Base-by-base conservation (phyloP, 768 basidiomycete genomes). In the Cubamyces sp. region DNA sequence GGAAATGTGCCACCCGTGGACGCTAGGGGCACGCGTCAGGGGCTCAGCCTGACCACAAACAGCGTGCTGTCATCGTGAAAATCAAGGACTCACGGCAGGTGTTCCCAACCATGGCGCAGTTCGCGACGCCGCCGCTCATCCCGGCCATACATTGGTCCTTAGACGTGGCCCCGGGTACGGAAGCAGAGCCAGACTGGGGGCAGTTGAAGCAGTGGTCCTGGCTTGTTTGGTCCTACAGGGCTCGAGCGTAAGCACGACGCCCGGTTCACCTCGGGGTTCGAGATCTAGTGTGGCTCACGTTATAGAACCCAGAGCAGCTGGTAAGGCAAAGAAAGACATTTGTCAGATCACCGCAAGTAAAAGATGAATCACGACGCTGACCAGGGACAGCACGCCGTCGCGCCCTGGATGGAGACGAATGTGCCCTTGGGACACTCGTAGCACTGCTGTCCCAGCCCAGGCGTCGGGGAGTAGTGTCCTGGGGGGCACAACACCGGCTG, bases 221-320 rank as follows among this genome's bases (percentile, higher is more conserved):
- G 7, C 57, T 58, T 9, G 58, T 54, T 45, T 66, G 60, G 14
- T 63, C 65, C 63, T 66, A 28, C 1, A 41, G 23, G 8, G 16
- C 15, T 8, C 8, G 26, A 18, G 18, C 6, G 16, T 21, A 12
- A 23, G 46, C 30, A 46, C 9, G 15, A 6, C 18, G 1, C 12
- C 39, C 6, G 9, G 34, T 34, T 6, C 34, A 11, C 11, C 4
- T 3, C 2, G 18, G n/a, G 34, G 1, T 4, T 25, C 46, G 18
- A 18, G 19, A 26, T 5, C 3, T 3, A 18, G 0, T 4, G 26
- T 15, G 18, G 50, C 53, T 18, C n/a, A 61, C 67, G 9, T 19
- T 67, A 49, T 67, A 69, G 39, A 63, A 67, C 8, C 66, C 69
- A 2, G 67, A 51, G 56, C 67, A 70, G 61, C 68, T 66, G 34